Evolutionary conservation across 768 basidiomycete genomes (phyloP).

Genomic region (Dictyophora rubrovolvata): DNA sequence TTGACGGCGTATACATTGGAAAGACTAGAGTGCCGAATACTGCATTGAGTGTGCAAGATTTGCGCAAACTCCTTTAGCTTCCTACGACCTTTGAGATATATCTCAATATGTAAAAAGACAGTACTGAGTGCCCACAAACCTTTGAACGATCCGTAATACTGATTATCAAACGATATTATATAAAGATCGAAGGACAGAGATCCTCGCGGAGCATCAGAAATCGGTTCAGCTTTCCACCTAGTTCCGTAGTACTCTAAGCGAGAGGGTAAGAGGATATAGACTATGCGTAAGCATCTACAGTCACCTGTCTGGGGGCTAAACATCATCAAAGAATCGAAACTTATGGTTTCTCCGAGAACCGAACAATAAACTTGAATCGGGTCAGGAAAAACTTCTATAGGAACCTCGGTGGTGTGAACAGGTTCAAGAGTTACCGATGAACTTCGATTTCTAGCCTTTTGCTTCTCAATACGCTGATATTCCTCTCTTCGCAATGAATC

Average conservation of each 20-base stretch:
- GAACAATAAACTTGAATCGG: slow-evolving; percentile 38
- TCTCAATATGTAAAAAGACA: neutral
- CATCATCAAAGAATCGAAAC: slow-evolving; percentile 56
- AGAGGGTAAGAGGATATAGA: neutral
- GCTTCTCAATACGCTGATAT: slow-evolving; percentile 36
- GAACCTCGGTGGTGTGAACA: slow-evolving; percentile 45
- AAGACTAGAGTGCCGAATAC: slow-evolving; percentile 57
- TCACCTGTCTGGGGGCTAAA: slow-evolving; percentile 64
- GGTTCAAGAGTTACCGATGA: slow-evolving; percentile 37
- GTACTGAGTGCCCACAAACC: slow-evolving; percentile 25
- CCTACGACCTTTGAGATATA: slow-evolving; percentile 38
- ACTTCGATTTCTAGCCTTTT: slow-evolving; percentile 50
- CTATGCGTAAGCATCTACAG: neutral
- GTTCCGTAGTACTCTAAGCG: slow-evolving; percentile 50
- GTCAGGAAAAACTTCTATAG: slow-evolving; percentile 50
- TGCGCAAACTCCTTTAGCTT: slow-evolving; percentile 58
- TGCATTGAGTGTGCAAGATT: slow-evolving; percentile 52
- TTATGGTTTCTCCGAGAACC: slow-evolving; percentile 30
- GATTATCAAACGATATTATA: slow-evolving; percentile 52
- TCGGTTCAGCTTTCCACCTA: slow-evolving; percentile 63
- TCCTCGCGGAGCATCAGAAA: slow-evolving; percentile 54
- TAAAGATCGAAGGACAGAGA: slow-evolving; percentile 59
- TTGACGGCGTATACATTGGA: slow-evolving; percentile 59
- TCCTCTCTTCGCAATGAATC: slow-evolving; percentile 30
- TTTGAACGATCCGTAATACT: slow-evolving; percentile 59